Conservation (phyloP, 225 moss, liverwort and hornwort species). For the Anthoceros angustus region DNA sequence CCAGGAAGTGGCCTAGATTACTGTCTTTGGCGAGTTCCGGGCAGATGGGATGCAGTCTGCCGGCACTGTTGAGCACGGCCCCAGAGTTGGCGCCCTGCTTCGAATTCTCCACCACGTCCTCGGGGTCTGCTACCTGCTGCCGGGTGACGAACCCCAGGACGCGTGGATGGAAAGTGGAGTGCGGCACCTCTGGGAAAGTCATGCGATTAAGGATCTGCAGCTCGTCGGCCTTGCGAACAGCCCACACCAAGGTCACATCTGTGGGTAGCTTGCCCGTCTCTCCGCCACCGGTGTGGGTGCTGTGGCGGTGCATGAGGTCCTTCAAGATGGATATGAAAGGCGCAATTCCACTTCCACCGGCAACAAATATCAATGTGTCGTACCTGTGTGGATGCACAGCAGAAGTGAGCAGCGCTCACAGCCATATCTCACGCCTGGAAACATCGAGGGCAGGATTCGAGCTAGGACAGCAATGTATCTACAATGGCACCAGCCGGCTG, state of each 20-base stretch:
- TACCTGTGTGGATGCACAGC: conserved; percentile 8
- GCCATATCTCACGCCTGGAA: no score
- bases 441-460: not conserved
- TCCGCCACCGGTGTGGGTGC: not conserved
- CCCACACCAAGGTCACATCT: not conserved
- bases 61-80: not conserved
- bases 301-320: conserved; percentile 3
- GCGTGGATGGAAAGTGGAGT: not conserved
- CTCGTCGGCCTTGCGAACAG: not conserved
- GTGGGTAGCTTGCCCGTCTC: not conserved
- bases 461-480: not conserved
- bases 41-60: not conserved
- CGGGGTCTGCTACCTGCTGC: conserved; percentile 3
- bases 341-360: conserved; percentile 22
- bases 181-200: not conserved
- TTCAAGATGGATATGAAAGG: conserved; percentile 1
- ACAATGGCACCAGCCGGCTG: not conserved
- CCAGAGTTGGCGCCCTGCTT: not conserved
- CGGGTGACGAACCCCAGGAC: not conserved
- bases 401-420: no score
- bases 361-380: conserved; percentile 37
- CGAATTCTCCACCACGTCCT: not conserved
- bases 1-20: not conserved
- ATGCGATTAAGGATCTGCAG: conserved; percentile 3
- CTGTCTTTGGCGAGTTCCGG: not conserved